These are phyloP conservation scores for Penicillium turbatum DNA, from an alignment of 495 filamentous ascomycete genomes.

Conservation along the genomic window DNA sequence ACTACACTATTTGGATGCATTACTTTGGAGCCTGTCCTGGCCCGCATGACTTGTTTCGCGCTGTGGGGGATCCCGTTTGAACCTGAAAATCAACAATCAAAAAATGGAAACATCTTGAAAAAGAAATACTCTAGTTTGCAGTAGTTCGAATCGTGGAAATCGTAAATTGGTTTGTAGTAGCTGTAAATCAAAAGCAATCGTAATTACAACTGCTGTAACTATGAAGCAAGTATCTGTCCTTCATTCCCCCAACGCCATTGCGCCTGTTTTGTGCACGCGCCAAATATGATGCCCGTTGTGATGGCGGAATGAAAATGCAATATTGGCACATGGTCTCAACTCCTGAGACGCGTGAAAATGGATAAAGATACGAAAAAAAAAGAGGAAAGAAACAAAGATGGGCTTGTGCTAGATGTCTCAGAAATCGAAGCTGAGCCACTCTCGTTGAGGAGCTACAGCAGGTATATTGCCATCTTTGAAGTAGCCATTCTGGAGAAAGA, in stretches of 20 bases:
- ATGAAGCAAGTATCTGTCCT: not conserved
- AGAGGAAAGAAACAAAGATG: not conserved
- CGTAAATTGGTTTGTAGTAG: not conserved
- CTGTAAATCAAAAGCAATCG: not conserved
- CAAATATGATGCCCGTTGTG: not conserved
- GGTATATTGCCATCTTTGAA: constrained; percentile 66
- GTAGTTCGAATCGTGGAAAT: not conserved
- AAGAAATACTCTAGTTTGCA: constrained; percentile 8
- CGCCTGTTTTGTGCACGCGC: not conserved
- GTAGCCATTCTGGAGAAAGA: constrained; percentile 54
- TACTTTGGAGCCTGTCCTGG: not conserved
- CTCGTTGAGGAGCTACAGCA: constrained; percentile 64
- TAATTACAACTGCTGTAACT: not conserved
- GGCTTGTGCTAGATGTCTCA: constrained; percentile 25
- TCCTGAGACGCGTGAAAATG: not conserved
- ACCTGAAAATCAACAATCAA: constrained; percentile 36
- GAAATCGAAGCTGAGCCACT: constrained; percentile 70
- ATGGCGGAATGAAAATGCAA: not conserved
- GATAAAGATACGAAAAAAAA: not conserved
- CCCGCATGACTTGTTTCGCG: constrained; percentile 2
- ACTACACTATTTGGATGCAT: not conserved
- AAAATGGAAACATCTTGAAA: constrained; percentile 36
- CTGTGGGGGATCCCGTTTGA: constrained; percentile 24
- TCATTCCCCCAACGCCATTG: not conserved
- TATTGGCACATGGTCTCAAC: not conserved